Evolutionary conservation across 139 green algal genomes (phyloP), one percentile per base, ranked within the genome.

Genomic region (Auxenochlorella pyrenoidosa): DNA sequence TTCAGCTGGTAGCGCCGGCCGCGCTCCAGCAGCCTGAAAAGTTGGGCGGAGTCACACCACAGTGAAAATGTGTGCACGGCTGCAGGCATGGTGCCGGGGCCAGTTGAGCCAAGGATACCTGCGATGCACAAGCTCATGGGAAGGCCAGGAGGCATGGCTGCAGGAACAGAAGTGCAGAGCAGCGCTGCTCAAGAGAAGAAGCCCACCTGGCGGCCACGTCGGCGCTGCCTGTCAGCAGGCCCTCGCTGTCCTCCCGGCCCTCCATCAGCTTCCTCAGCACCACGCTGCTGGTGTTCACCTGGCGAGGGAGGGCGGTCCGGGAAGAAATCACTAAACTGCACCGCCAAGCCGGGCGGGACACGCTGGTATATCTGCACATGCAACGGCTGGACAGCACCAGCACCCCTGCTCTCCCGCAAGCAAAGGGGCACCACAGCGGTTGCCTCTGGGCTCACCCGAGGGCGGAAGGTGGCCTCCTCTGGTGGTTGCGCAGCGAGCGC

Each of bases 381-480:
- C 47, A 54, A 54, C 47, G 10, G 47, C 47, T 54, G 47, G 47
- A 24, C 15, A 32, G 60, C 60, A 24, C 22, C 26, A 70, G 26
- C 26, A 70, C 26, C 10, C 5, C 60, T 70, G 47, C 60, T 28
- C 60, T 24, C 10, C 24, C 60, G 26, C 30, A 3, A 72, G 30
- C 28, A 72, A 3, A 34, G 65, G 1, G 65, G 65, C 26, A 5
- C 28, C 65, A 72, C 60, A 10, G 22, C 24, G 32, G 0, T 19
- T 0, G 30, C 66, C n/a, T 5, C 66, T 32, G 2, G 30, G n/a
- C 79, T 30, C 80, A 77, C 80, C 80, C 22, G 60, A 1, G 95
- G 95, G 59, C 90, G 87, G 92, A 98, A 98, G 60, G 95, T 98
- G 21, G 93, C 91, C 15, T 96, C 95, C 79, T 97, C 93, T 0